Conservation (phyloP, 768 basidiomycete genomes). For the Pulveroboletus ravenelii region DNA sequence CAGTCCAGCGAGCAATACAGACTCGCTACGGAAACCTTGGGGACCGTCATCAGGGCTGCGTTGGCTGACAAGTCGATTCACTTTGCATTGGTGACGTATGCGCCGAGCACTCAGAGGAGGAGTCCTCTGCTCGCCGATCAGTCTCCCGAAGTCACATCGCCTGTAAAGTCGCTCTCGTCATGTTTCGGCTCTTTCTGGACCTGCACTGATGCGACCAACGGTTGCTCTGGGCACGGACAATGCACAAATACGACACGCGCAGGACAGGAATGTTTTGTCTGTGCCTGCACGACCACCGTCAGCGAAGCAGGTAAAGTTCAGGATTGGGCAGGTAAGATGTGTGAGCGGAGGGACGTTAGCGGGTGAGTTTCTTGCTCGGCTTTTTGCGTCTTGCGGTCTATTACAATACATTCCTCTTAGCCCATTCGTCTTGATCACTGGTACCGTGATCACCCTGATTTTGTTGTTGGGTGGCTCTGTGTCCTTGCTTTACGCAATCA, state of each 20-base stretch:
- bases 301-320: constrained; percentile 52
- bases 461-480: constrained; percentile 65
- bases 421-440: constrained; percentile 68
- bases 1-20: constrained; percentile 51
- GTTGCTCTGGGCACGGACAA: constrained; percentile 67
- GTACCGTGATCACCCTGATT: constrained; percentile 60
- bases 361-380: constrained; percentile 47
- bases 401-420: constrained; percentile 33
- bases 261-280: constrained; percentile 49
- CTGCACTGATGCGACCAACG: constrained; percentile 58
- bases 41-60: constrained; percentile 42
- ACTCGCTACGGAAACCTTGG: constrained; percentile 42
- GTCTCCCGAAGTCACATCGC: constrained; percentile 39
- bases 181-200: constrained; percentile 54
- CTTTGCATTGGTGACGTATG: constrained; percentile 52
- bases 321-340: constrained; percentile 70
- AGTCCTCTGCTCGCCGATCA: constrained; percentile 40
- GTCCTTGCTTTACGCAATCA: constrained; percentile 59
- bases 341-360: constrained; percentile 77
- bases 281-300: constrained; percentile 44
- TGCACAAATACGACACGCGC: constrained; percentile 59
- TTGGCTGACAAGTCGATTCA: constrained; percentile 37
- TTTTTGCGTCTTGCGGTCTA: background rate
- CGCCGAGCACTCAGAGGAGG: constrained; percentile 35
- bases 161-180: constrained; percentile 54